Conservation (phyloP, 2,329 filamentous ascomycete species). For the Fusarium sterilihyphosum region DNA sequence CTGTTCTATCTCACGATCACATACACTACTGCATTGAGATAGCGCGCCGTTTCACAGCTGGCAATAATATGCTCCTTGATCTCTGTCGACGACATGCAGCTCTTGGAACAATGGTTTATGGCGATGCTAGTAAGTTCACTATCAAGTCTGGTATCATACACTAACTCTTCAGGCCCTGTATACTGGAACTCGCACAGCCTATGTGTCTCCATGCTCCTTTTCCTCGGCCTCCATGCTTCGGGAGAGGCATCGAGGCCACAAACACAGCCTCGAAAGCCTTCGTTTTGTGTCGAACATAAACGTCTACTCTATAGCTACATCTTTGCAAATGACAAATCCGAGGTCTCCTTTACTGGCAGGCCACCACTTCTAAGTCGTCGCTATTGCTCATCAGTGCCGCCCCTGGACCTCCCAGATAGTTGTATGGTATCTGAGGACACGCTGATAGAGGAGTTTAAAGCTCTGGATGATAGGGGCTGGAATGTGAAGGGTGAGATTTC, state of each 20-base stretch:
- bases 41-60: constrained; percentile 37
- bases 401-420: constrained; percentile 63
- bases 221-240: constrained; percentile 48
- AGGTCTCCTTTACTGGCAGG: constrained; percentile 62
- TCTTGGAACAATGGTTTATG: constrained; percentile 50
- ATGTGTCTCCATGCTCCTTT: constrained; percentile 49
- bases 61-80: constrained; percentile 52
- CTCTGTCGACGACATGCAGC: constrained; percentile 48
- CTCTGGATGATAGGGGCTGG: constrained; percentile 63
- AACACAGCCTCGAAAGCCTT: constrained; percentile 24
- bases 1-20: constrained; percentile 7
- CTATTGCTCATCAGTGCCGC: constrained; percentile 63
- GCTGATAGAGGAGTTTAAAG: constrained; percentile 16
- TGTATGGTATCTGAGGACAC: constrained; percentile 57
- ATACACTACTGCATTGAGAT: constrained; percentile 48
- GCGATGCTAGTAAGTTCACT: constrained; percentile 52
- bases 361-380: constrained; percentile 63
- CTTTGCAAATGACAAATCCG: constrained; percentile 60
- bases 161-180: constrained; percentile 43
- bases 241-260: constrained; percentile 9
- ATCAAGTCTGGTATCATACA: neutral
- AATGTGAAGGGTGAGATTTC: constrained; percentile 57
- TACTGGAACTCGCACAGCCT: constrained; percentile 53
- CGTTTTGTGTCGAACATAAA: constrained; percentile 48
- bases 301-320: constrained; percentile 48